Evolutionary conservation across 2,329 filamentous ascomycete genomes (phyloP), one percentile per base, ranked within the genome.

Genomic region (Monosporascus sp.): DNA sequence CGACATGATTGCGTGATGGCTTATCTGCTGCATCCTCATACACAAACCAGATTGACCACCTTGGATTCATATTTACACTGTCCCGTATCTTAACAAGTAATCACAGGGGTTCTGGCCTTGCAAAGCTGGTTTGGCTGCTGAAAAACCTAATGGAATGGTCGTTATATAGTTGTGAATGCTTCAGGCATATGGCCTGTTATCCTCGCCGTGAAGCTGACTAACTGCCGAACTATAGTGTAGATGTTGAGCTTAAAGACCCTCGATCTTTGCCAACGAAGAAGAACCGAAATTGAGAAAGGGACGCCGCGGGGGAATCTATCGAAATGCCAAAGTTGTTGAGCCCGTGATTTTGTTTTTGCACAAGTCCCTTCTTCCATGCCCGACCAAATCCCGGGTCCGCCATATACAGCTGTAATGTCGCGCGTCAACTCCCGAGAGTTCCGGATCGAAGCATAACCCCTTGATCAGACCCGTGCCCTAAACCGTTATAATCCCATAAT

Each of bases 301-400:
- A 60, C 56, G 56, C 60, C 61, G 52, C 38, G 52, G 57, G 60
- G 59, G 61, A 63, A 64, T 68, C 65, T 68, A 68, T 68, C 60
- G 54, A 64, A 60, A 59, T 51, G 51, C 60, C 54, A 56, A 54
- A 47, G 52, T 56, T 57, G 56, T 45, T 57, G 44, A 58, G 54
- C 54, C 57, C 49, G 45, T 54, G 44, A 44, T 57, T 50, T 58
- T 24, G 48, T 47, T 63, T 63, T 63, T 60, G 58, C 56, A 55
- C 25, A 52, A 50, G 50, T 51, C 51, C 57, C 53, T 53, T 59
- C 55, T 55, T 56, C 53, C 57, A 42, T 60, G 54, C 47, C 60
- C 53, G 54, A 57, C 56, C 62, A 4, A 46, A 25, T 55, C 50
- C 50, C 51, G 48, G 53, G 27, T 52, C 55, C 54, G 54, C 59